Evolutionary conservation across 73 alveolate species (phyloP), one percentile per base, ranked within the genome.

Genomic region (Tetrahymena thermophila): DNA sequence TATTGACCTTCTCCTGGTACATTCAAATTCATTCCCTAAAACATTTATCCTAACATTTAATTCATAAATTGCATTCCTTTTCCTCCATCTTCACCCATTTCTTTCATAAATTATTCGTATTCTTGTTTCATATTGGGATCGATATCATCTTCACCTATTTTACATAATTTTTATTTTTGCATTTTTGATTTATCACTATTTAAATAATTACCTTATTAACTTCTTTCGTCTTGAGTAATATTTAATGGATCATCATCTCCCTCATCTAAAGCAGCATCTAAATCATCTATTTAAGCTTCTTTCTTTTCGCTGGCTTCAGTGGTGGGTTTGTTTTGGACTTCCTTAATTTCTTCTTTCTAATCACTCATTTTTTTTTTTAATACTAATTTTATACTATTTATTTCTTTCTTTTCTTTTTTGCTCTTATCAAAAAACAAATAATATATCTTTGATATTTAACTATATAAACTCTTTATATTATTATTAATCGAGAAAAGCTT

Each of bases 1-100:
- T 71, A 28, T 71, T n/a, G 35, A 28, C 43, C 89, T 71, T 71
- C 89, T 0, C 40, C 89, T 28, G 89, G 89, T 21, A 50, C 28
- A 71, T 71, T 71, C 37, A 71, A 71, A 71, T 71, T 71, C 89
- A 71, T 71, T 71, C 89, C 89, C 23, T 71, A 71, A 71, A 71
- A 71, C 89, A 71, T 71, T 25, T 71, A 19, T 25, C 89, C 89
- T 71, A 71, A 25, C 43, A 71, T 71, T 31, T 10, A 0, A 71
- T 71, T 71, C 89, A 71, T 71, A 31, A 71, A 71, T 71, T 71
- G 11, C 35, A 71, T 28, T 25, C 89, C 89, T 19, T 71, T 19
- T 71, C 89, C 89, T 19, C 89, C 89, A 71, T 71, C 89, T 71
- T 71, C 89, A 23, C 89, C 89, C 89, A 71, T 71, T n/a, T 71